Evolutionary conservation across 345 rosid genomes (phyloP).

Genomic region (Bretschneidera sinensis): DNA sequence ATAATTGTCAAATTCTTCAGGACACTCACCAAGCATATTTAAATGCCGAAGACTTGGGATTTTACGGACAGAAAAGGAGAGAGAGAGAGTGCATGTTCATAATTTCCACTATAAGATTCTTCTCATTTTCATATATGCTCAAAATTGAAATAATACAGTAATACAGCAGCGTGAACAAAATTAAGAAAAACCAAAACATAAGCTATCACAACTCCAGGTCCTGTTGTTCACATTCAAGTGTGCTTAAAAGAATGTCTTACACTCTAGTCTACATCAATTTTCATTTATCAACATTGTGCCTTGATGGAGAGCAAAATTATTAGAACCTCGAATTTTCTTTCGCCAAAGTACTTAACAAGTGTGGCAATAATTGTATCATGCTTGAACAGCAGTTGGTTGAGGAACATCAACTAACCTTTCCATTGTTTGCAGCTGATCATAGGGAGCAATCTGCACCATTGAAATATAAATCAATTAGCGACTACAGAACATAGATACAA

Average conservation of each 20-base stretch:
- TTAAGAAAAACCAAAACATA: neutral
- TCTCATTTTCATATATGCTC: too few species aligned
- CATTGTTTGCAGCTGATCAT: conserved; percentile 77
- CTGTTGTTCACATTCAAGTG: neutral
- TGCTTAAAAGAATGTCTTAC: neutral
- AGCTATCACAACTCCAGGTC: neutral
- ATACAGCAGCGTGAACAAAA: neutral
- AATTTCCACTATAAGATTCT: too few species aligned
- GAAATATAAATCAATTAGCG: neutral
- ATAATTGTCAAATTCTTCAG: too few species aligned
- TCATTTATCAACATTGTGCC: conserved; percentile 3
- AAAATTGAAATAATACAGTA: too few species aligned
- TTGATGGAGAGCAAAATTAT: neutral
- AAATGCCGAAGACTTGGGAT: too few species aligned
- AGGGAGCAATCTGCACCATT: conserved; percentile 81
- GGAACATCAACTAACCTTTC: conserved; percentile 71
- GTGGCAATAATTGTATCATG: conserved; percentile 5
- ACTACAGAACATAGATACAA: neutral
- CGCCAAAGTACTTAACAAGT: neutral
- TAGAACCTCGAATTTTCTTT: neutral
- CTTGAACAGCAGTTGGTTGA: conserved; percentile 18
- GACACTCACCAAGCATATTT: too few species aligned
- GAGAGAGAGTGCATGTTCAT: too few species aligned
- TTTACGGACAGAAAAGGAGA: too few species aligned
- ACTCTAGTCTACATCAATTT: neutral